These are phyloP conservation scores for Rhizopogon vulgaris DNA, from an alignment of 768 basidiomycete species.

Conservation along the genomic window DNA sequence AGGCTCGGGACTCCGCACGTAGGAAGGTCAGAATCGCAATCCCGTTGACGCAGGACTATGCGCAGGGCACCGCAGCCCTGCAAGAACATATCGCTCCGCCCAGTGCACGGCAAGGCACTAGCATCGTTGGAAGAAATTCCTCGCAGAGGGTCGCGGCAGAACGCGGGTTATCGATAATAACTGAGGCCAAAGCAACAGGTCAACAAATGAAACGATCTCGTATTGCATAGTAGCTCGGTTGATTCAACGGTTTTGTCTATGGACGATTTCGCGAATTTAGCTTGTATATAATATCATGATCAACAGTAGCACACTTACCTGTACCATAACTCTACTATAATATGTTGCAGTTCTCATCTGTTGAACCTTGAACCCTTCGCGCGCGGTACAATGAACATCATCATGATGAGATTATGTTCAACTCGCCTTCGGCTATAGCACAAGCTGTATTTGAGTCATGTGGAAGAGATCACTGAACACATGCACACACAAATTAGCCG, in stretches of 20 bases:
- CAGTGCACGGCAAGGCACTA: background rate
- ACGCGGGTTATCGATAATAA: background rate
- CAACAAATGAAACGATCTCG: background rate
- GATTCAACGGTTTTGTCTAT: background rate
- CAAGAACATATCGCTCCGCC: too few relatives aligned
- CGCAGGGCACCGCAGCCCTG: background rate
- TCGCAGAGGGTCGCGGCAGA: background rate
- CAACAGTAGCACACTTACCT: background rate
- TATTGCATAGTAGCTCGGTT: background rate
- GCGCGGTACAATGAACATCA: too few relatives aligned
- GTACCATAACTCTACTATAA: background rate
- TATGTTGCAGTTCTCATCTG: background rate
- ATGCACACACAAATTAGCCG: too few relatives aligned
- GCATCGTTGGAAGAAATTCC: background rate
- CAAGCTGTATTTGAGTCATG: too few relatives aligned
- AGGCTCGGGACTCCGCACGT: conserved; percentile 3
- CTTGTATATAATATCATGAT: background rate
- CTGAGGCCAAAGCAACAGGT: background rate
- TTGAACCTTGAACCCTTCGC: too few relatives aligned
- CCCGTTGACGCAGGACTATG: conserved; percentile 8
- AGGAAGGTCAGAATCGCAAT: conserved; percentile 15
- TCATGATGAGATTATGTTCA: too few relatives aligned
- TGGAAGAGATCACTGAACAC: too few relatives aligned
- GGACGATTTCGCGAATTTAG: background rate
- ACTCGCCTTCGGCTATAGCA: too few relatives aligned